Conservation (phyloP, 2,329 filamentous ascomycete species). For the Exophiala dermatitidis region DNA sequence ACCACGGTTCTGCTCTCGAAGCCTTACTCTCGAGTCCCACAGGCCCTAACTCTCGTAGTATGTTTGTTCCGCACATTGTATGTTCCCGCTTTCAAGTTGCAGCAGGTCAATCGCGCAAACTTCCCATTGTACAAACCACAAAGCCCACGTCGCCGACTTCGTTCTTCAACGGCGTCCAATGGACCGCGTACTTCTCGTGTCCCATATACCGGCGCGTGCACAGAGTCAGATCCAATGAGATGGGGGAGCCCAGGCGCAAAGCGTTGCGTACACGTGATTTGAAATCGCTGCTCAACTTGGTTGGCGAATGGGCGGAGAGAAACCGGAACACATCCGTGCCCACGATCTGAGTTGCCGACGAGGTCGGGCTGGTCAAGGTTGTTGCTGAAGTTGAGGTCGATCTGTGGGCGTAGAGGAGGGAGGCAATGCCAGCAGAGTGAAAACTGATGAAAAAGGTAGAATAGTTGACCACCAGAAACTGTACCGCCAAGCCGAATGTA, state of each 20-base stretch:
- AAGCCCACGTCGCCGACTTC: conserved; percentile 31
- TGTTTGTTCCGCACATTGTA: no score
- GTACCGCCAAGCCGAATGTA: background rate
- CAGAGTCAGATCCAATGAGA: conserved; percentile 30
- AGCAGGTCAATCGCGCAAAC: conserved; percentile 4
- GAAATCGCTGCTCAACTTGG: conserved; percentile 39
- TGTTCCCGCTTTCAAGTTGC: background rate
- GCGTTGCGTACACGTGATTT: conserved; percentile 39
- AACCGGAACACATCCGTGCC: conserved; percentile 51
- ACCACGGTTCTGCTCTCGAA: no score
- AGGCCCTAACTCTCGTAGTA: no score
- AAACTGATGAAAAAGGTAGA: conserved; percentile 40
- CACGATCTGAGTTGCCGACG: conserved; percentile 30
- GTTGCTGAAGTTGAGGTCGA: conserved; percentile 1
- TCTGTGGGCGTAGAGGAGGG: conserved; percentile 35
- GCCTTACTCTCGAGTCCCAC: no score
- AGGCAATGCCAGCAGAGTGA: conserved; percentile 43
- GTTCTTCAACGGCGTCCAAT: conserved; percentile 42
- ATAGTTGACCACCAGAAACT: conserved; percentile 38
- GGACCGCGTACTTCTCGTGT: conserved; percentile 34
- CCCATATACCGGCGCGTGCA: conserved; percentile 27
- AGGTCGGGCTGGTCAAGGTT: conserved; percentile 27
- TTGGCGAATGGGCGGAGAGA: conserved; percentile 44
- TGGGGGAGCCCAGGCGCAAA: conserved; percentile 29
- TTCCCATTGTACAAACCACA: conserved; percentile 31